Evolutionary conservation across 352 stramenopile species (phyloP).

Genomic region (Globisporangium sylvaticum): DNA sequence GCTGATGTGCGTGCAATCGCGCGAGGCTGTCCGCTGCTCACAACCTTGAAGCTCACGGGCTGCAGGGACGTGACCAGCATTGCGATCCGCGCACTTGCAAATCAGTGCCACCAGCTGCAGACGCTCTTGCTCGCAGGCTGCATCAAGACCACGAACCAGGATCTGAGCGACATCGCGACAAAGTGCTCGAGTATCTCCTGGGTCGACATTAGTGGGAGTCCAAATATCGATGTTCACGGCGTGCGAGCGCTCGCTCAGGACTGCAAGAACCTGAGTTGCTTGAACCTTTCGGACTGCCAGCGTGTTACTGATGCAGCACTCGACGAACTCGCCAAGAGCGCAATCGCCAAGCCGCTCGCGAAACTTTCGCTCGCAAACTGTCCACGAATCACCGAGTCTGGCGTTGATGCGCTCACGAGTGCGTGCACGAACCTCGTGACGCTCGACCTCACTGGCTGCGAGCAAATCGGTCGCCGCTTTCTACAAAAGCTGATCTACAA

Average conservation of each 20-base stretch:
- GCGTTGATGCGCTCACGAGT: constrained; percentile 54
- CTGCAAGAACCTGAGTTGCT: constrained; percentile 47
- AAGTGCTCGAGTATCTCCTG: constrained; percentile 54
- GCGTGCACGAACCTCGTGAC: constrained; percentile 74
- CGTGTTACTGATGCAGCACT: constrained; percentile 72
- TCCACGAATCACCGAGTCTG: constrained; percentile 62
- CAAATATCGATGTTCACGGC: constrained; percentile 53
- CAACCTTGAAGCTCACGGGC: constrained; percentile 83
- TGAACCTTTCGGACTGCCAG: constrained; percentile 78
- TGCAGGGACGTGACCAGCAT: constrained; percentile 80
- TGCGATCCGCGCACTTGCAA: constrained; percentile 68
- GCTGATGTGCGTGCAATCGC: constrained; percentile 76
- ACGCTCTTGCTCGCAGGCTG: constrained; percentile 84
- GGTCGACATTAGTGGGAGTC: constrained; percentile 83
- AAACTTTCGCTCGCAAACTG: constrained; percentile 68
- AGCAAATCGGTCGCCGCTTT: constrained; percentile 63
- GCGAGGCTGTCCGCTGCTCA: constrained; percentile 77
- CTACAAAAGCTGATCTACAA: constrained; percentile 64
- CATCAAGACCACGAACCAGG: constrained; percentile 71
- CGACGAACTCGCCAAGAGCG: constrained; percentile 29
- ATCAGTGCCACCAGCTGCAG: constrained; percentile 59
- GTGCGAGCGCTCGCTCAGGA: constrained; percentile 58
- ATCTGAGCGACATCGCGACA: constrained; percentile 51
- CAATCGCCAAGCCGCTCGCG: constrained; percentile 17
- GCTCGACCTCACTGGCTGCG: constrained; percentile 83